These are phyloP conservation scores for Stephanodiscus minutulus DNA, from an alignment of 108 stramenopile species.

Conservation along the genomic window DNA sequence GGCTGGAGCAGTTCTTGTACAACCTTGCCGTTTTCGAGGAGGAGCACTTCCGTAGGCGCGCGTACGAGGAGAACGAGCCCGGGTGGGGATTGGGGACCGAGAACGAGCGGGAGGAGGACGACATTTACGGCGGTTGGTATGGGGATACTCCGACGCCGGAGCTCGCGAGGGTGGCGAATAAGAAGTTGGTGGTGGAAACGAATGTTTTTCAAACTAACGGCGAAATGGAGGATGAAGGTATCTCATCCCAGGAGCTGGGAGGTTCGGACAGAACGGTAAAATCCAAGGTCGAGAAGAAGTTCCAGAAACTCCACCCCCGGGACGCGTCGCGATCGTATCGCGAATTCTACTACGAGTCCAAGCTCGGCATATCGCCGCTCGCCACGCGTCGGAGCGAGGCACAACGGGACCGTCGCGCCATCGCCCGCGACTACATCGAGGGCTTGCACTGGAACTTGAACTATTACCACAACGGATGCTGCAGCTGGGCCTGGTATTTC, in stretches of 20 bases:
- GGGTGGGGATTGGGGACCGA: slow-evolving; percentile 78
- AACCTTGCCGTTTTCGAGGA: slow-evolving; percentile 89
- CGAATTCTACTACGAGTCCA: slow-evolving; percentile 93
- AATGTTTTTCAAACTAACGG: slow-evolving; percentile 17
- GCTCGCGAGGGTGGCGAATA: slow-evolving; percentile 65
- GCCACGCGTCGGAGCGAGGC: slow-evolving; percentile 44
- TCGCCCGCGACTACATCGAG: slow-evolving; percentile 88
- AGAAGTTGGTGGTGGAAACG: slow-evolving; percentile 50
- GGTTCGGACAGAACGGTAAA: slow-evolving; percentile 31
- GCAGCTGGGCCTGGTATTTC: slow-evolving; percentile 97
- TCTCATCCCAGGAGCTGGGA: slow-evolving; percentile 9
- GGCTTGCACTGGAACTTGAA: slow-evolving; percentile 94
- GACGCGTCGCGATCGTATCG: slow-evolving; percentile 83
- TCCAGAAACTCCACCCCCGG: slow-evolving; percentile 64
- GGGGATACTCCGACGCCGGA: slow-evolving; percentile 66
- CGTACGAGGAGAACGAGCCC: slow-evolving; percentile 91
- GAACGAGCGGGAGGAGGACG: slow-evolving; percentile 68
- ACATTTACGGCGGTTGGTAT: slow-evolving; percentile 82
- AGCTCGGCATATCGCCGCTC: slow-evolving; percentile 74
- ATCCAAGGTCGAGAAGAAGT: slow-evolving; percentile 55
- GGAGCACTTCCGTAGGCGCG: slow-evolving; percentile 90
- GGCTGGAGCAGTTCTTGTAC: slow-evolving; percentile 93
- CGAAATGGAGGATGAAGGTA: neutral
- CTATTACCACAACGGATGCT: slow-evolving; percentile 97
- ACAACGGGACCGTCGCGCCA: slow-evolving; percentile 73